These are phyloP conservation scores for Carallia brachiata DNA, from an alignment of 345 rosid species.

Conservation along the genomic window DNA sequence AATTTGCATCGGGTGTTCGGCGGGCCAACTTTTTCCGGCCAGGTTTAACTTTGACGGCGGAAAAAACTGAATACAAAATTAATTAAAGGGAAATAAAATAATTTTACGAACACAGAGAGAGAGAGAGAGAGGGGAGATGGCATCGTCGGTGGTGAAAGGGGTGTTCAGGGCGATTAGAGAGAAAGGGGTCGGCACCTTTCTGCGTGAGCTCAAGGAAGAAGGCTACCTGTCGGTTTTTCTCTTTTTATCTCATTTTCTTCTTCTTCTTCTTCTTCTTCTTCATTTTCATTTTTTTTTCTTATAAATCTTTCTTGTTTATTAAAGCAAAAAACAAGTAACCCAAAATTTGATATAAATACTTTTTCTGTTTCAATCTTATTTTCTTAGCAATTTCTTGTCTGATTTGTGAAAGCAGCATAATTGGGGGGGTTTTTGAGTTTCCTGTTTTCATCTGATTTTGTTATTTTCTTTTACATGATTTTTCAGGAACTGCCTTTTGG, in stretches of 20 bases:
- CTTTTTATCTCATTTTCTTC: background rate
- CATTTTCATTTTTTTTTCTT: background rate
- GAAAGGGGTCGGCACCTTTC: slow-evolving; percentile 65
- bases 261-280: background rate
- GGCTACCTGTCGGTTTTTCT: slow-evolving; percentile 57
- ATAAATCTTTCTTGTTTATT: background rate
- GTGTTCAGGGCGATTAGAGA: slow-evolving; percentile 61
- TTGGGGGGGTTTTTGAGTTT: background rate
- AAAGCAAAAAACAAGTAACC: too few species aligned
- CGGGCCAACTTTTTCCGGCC: too few species aligned
- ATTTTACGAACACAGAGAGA: background rate
- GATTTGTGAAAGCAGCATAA: background rate
- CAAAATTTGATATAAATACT: too few species aligned
- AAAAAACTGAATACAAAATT: too few species aligned
- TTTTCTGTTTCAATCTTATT: background rate
- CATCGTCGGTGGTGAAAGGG: slow-evolving; percentile 64
- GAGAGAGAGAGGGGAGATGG: slow-evolving; percentile 48
- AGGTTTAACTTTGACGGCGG: too few species aligned
- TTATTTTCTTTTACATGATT: background rate
- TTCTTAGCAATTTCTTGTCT: background rate
- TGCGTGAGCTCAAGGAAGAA: slow-evolving; percentile 63
- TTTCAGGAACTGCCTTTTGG: slow-evolving; percentile 64
- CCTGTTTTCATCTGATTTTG: background rate
- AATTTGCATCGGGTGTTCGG: too few species aligned
- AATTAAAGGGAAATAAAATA: too few species aligned